These are phyloP conservation scores for Phytopythium kandeliae DNA, from an alignment of 352 stramenopile species.

Conservation along the genomic window DNA sequence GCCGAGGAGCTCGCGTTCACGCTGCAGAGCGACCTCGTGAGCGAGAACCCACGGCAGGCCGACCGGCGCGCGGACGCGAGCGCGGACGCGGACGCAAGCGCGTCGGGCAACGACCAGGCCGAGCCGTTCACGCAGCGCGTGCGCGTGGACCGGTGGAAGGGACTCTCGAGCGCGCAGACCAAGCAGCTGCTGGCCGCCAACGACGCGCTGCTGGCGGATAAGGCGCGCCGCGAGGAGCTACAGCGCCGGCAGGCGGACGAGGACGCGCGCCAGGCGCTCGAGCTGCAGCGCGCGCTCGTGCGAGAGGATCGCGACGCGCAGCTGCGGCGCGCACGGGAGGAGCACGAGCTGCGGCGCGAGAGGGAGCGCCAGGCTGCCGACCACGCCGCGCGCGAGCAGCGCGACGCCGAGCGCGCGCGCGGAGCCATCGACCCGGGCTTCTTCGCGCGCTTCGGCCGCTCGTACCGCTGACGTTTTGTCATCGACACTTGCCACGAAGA, in stretches of 20 bases:
- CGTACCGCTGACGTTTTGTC: constrained; percentile 46
- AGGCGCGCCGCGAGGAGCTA: constrained; percentile 31
- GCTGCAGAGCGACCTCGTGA: constrained; percentile 58
- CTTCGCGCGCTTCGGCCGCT: constrained; percentile 67
- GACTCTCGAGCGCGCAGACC: constrained; percentile 56
- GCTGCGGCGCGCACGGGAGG: constrained; percentile 34
- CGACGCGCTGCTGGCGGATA: constrained; percentile 48
- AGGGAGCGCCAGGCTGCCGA: constrained; percentile 45
- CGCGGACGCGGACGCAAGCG: no score
- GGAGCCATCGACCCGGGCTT: constrained; percentile 69
- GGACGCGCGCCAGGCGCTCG: constrained; percentile 24
- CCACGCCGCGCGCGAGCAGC: constrained; percentile 45
- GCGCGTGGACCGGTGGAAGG: constrained; percentile 79
- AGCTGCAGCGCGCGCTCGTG: constrained; percentile 39
- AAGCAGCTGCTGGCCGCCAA: constrained; percentile 48
- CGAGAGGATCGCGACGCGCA: constrained; percentile 48
- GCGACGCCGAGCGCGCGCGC: constrained; percentile 36
- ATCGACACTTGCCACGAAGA: no score
- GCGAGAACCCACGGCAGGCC: constrained; percentile 60
- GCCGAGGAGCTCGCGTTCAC: constrained; percentile 55
- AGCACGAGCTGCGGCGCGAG: constrained; percentile 48
- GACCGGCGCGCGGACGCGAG: constrained; percentile 1
- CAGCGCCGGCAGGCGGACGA: constrained; percentile 27
- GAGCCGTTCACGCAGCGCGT: constrained; percentile 44
- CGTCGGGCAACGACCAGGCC: constrained; percentile 9